Evolutionary conservation across 2,329 filamentous ascomycete species (phyloP).

Genomic region (Monilinia vaccinii-corymbosi): DNA sequence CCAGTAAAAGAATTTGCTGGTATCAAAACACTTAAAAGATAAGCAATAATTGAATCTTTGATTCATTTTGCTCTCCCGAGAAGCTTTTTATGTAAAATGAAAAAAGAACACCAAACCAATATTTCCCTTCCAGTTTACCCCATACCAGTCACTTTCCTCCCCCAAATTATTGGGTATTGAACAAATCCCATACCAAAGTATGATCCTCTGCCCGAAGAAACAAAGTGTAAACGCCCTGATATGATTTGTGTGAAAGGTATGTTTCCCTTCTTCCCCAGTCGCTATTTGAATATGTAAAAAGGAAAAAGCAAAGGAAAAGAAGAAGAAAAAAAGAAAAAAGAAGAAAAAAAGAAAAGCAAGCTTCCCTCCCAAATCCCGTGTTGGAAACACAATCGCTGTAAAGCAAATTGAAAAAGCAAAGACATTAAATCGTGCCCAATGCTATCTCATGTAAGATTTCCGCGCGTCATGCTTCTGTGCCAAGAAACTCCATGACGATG

Average conservation of each 20-base stretch:
- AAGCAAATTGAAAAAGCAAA: constrained; percentile 21
- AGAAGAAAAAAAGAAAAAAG: not conserved
- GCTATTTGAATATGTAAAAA: constrained; percentile 8
- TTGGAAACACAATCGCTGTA: constrained; percentile 9
- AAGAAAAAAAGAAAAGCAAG: not conserved
- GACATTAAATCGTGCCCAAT: constrained; percentile 21
- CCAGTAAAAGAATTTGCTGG: constrained; percentile 15
- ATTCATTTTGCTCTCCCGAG: constrained; percentile 17
- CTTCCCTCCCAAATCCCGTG: not conserved
- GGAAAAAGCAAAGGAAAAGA: not conserved
- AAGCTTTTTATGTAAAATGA: constrained; percentile 9
- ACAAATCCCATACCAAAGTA: constrained; percentile 3
- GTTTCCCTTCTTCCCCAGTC: not conserved
- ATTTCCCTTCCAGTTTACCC: constrained; percentile 6
- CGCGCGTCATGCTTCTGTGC: constrained; percentile 22
- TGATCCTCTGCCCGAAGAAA: constrained; percentile 1
- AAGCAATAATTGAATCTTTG: constrained; percentile 10
- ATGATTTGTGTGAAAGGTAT: constrained; percentile 2
- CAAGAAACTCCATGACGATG: constrained; percentile 24
- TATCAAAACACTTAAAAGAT: constrained; percentile 17
- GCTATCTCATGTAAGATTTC: constrained; percentile 11
- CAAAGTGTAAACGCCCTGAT: not conserved
- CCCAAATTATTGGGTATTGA: not conserved
- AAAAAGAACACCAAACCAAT: not conserved
- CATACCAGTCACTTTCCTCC: constrained; percentile 1